Evolutionary conservation across 2,329 filamentous ascomycete species (phyloP).

Genomic region (Penicillium expansum): DNA sequence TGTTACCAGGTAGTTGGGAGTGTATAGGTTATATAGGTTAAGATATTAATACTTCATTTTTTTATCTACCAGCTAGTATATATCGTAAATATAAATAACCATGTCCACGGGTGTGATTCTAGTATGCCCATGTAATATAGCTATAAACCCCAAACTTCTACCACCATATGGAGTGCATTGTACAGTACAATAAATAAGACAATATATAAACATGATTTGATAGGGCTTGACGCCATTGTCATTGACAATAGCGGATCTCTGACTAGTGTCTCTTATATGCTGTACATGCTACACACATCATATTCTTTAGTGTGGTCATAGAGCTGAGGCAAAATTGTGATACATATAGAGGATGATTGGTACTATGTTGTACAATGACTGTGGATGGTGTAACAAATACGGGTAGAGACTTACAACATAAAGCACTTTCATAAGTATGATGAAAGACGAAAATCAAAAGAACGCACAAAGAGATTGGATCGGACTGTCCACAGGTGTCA

Average conservation of each 20-base stretch:
- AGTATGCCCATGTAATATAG: background rate
- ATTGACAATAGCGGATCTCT: background rate
- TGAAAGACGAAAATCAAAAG: background rate
- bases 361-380: background rate
- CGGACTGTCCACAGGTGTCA: constrained; percentile 1
- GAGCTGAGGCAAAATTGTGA: background rate
- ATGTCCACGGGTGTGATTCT: background rate
- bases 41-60: background rate
- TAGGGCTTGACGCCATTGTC: background rate
- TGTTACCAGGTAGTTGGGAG: background rate
- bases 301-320: too few species aligned
- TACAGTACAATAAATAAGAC: background rate
- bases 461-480: constrained; percentile 1
- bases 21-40: background rate
- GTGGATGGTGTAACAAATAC: background rate
- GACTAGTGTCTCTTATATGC: background rate
- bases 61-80: background rate
- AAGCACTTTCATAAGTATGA: background rate
- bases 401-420: background rate
- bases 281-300: background rate
- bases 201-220: background rate
- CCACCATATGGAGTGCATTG: too few species aligned
- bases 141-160: background rate
- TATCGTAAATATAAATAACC: background rate
- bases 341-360: background rate